These are phyloP conservation scores for Penicillium cinerascens DNA, from an alignment of 495 filamentous ascomycete species.

Conservation along the genomic window DNA sequence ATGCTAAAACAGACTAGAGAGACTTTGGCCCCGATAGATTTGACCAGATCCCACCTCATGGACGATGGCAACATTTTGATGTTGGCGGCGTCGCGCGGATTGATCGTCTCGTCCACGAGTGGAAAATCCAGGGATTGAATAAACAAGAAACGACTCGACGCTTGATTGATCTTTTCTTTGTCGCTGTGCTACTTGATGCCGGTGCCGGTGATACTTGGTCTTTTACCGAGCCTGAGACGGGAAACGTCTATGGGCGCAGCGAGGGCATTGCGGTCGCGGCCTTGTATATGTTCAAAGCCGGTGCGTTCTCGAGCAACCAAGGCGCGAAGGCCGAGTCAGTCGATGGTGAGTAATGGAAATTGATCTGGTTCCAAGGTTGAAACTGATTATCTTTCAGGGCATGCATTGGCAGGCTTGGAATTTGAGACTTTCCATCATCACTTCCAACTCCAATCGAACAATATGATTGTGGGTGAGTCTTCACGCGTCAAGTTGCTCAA, in stretches of 20 bases:
- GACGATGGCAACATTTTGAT: slow-evolving; percentile 87
- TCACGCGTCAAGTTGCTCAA: slow-evolving; percentile 48
- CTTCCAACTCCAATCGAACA: slow-evolving; percentile 45
- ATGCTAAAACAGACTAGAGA: slow-evolving; percentile 21
- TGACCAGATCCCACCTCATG: slow-evolving; percentile 63
- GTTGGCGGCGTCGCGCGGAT: slow-evolving; percentile 77
- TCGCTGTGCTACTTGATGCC: slow-evolving; percentile 87
- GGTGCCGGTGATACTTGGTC: slow-evolving; percentile 77
- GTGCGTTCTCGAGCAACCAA: slow-evolving; percentile 36
- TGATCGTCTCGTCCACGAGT: slow-evolving; percentile 65
- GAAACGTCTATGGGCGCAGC: slow-evolving; percentile 46
- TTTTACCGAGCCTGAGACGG: slow-evolving; percentile 50
- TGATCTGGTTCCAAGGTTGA: background rate
- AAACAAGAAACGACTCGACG: slow-evolving; percentile 69
- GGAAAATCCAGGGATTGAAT: slow-evolving; percentile 58
- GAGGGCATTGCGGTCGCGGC: slow-evolving; percentile 59
- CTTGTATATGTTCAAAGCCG: slow-evolving; percentile 55
- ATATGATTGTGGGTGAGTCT: slow-evolving; percentile 49
- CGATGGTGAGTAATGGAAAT: slow-evolving; percentile 18
- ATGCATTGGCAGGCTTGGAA: background rate
- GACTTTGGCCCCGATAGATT: slow-evolving; percentile 54
- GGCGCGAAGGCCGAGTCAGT: slow-evolving; percentile 22
- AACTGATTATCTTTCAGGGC: background rate
- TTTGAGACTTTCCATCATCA: slow-evolving; percentile 8
- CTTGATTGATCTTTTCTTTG: slow-evolving; percentile 79